phyloP scores from a whole-genome alignment of 805 yeast species.

The Ogataea pini region DNA sequence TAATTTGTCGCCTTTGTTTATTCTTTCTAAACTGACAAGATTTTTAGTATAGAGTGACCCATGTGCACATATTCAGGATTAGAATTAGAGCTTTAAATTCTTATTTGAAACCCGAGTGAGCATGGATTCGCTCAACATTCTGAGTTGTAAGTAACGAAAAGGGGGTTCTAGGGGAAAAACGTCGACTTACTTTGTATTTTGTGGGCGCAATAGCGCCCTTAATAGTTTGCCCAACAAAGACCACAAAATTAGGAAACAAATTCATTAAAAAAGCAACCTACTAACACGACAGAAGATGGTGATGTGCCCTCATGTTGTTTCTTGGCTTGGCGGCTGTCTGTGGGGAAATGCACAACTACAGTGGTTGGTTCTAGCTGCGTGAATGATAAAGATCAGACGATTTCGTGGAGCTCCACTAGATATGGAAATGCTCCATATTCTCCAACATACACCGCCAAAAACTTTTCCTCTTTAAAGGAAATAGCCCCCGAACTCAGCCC shows the following conservation, averaged over 20 bases:
- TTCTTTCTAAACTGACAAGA: neutral
- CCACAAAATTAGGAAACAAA: neutral
- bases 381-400: slow-evolving; percentile 10
- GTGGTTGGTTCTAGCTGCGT: slow-evolving; percentile 23
- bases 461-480: slow-evolving; percentile 7
- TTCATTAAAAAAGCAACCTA: neutral
- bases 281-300: slow-evolving; percentile 27
- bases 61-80: slow-evolving; percentile 6
- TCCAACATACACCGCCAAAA: slow-evolving; percentile 14
- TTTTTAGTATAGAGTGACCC: neutral
- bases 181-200: neutral
- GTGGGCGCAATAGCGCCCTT: slow-evolving; percentile 4
- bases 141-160: slow-evolving; percentile 19
- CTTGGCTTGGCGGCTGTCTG: slow-evolving; percentile 33
- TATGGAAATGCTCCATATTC: slow-evolving; percentile 17
- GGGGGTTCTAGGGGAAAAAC: no score
- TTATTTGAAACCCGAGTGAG: neutral
- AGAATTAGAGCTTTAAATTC: neutral
- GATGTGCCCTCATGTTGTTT: slow-evolving; percentile 33
- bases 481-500: slow-evolving; percentile 9
- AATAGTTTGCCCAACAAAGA: neutral
- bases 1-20: slow-evolving; percentile 4
- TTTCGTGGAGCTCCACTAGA: slow-evolving; percentile 23
- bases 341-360: slow-evolving; percentile 17
- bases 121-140: slow-evolving; percentile 19